These are phyloP conservation scores for Taphrina populina DNA, from an alignment of 1,139 yeast genomes.

Conservation along the genomic window DNA sequence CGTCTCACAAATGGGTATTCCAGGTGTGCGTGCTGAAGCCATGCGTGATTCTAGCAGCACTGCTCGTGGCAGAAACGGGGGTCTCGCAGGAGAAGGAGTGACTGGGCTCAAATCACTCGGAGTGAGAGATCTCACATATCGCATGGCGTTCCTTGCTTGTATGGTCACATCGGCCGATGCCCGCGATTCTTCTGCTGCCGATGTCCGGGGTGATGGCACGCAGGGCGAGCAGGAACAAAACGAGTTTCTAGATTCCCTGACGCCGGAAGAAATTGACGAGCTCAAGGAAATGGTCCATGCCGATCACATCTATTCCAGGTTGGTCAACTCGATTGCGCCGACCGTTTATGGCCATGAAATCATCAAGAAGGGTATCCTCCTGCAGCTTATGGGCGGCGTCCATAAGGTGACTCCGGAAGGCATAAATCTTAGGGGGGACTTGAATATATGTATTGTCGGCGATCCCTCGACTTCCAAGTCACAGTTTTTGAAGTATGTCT, in stretches of 20 bases:
- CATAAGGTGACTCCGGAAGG: constrained; percentile 95
- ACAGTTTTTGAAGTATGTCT: constrained; percentile 90
- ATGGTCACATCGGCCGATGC: constrained; percentile 59
- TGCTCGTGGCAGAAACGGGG: constrained; percentile 62
- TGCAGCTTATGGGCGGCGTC: constrained; percentile 93
- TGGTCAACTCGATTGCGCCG: constrained; percentile 90
- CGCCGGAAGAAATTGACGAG: constrained; percentile 79
- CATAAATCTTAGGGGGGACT: constrained; percentile 92
- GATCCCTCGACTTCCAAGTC: constrained; percentile 98
- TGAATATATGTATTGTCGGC: constrained; percentile 94
- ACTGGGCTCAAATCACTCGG: constrained; percentile 84
- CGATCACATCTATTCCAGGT: constrained; percentile 76
- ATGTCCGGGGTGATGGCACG: constrained; percentile 52
- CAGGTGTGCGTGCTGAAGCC: constrained; percentile 89
- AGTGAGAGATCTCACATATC: constrained; percentile 89
- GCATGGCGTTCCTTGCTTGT: constrained; percentile 86
- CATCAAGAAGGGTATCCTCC: constrained; percentile 83
- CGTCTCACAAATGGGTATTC: constrained; percentile 90
- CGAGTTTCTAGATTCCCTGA: constrained; percentile 71
- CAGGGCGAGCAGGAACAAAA: constrained; percentile 66
- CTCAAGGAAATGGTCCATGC: constrained; percentile 89
- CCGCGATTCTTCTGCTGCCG: constrained; percentile 43
- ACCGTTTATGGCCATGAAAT: constrained; percentile 96
- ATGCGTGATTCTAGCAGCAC: constrained; percentile 66
- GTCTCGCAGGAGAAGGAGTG: constrained; percentile 67